A percentile compares a stretch with the other conserved stretches of the same genome.
phyloP scores from a whole-genome alignment of 306 rosid species.

The Pyrus communis region DNA sequence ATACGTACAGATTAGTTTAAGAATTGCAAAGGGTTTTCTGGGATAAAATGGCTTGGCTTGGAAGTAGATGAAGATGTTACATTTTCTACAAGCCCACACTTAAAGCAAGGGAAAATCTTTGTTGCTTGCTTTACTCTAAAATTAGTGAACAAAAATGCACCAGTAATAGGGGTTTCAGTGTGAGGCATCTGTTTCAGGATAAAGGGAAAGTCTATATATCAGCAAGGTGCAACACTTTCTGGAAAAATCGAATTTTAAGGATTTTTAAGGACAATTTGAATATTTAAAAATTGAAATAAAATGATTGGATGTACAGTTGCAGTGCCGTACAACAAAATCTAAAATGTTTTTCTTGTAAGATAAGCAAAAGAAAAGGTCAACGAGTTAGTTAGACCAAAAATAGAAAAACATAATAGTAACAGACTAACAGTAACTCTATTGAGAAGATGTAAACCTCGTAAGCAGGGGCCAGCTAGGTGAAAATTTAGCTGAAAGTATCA shows the following conservation, averaged over 20 bases:
- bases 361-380: constrained; percentile 8
- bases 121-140: constrained; percentile 94
- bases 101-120: constrained; percentile 73
- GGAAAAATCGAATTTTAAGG: background rate
- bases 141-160: constrained; percentile 46
- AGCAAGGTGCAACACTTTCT: constrained; percentile 20
- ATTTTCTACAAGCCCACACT: constrained; percentile 79
- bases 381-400: constrained; percentile 45
- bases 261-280: background rate
- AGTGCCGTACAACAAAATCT: background rate
- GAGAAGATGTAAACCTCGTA: constrained; percentile 19
- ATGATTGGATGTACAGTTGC: background rate
- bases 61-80: constrained; percentile 79
- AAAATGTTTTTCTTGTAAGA: background rate
- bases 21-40: constrained; percentile 50
- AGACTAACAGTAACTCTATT: background rate
- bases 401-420: background rate
- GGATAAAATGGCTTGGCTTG: constrained; percentile 90
- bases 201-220: constrained; percentile 1
- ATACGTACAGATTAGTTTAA: constrained; percentile 52
- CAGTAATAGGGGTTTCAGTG: constrained; percentile 19
- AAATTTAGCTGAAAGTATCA: background rate
- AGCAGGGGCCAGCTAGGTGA: constrained; percentile 20
- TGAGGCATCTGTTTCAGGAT: constrained; percentile 21
- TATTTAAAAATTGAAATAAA: background rate